Evolutionary conservation across 1,284 basidiomycete genomes (phyloP), one percentile per base, ranked within the genome.

Genomic region (Sutorius eximius): DNA sequence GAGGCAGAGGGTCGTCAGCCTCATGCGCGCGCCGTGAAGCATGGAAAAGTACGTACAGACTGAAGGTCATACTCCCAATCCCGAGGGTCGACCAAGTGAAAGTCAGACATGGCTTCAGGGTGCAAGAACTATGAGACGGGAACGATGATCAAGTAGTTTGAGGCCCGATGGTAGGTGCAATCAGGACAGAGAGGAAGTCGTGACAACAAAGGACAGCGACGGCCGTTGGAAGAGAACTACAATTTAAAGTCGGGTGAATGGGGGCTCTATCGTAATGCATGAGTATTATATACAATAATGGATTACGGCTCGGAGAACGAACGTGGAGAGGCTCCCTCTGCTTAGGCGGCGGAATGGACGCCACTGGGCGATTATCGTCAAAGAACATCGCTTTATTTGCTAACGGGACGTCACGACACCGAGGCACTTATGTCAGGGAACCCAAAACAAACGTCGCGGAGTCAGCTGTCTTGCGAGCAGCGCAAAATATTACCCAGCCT

Each of bases 61-160:
- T 94, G 91, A 13, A 94, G 78, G 70, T 93, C 91, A 63, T 86
- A 88, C 62, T 91, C 85, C 83, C 89, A 93, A 30, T 89, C 89
- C 59, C 78, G 77, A 8, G 89, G 87, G 62, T 91, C 87, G 24
- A 91, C 91, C 32, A 88, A 71, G 34, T 81, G 82, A 66, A 87
- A 87, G 67, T 87, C 82, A 38, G 83, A 73, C 86, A 86, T 87
- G 51, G 42, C 15, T 15, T 32, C 11, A 16, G 37, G 32, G 9
- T 32, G 18, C 6, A 27, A 18, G 40, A 24, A 45, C 27, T 33
- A 16, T 38, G 5, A 20, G 22, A 45, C 13, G 32, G 15, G 11
- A 30, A 16, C n/a, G 13, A 27, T 10, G 20, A 37, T 29, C 20
- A 10, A 24, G 34, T 16, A 24, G 43, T 36, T 42, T 41, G 42